Conservation (phyloP, 2,329 filamentous ascomycete genomes). For the Colletotrichum sojae region DNA sequence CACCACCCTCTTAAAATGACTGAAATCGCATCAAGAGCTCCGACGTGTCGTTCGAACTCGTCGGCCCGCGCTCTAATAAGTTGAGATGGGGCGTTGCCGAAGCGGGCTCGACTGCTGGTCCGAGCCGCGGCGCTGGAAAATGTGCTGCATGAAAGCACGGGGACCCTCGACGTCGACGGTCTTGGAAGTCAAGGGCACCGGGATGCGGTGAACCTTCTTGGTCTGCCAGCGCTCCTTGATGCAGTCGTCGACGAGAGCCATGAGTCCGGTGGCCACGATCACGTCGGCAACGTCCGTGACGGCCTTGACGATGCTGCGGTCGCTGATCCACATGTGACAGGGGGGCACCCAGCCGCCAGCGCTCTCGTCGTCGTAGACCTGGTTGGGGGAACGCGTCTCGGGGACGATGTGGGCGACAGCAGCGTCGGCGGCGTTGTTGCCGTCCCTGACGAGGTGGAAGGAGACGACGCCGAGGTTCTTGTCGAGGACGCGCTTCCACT, state of each 20-base stretch:
- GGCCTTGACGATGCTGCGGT: constrained; percentile 76
- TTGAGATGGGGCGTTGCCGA: constrained; percentile 53
- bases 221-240: constrained; percentile 83
- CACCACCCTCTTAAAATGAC: background rate
- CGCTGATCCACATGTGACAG: constrained; percentile 91
- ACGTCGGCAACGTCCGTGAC: constrained; percentile 89
- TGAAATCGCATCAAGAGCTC: background rate
- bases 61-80: constrained; percentile 48
- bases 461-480: constrained; percentile 78
- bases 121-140: constrained; percentile 59
- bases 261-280: constrained; percentile 89
- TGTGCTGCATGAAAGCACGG: constrained; percentile 54
- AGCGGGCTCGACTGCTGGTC: constrained; percentile 55
- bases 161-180: constrained; percentile 50
- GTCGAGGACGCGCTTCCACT: constrained; percentile 83
- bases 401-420: constrained; percentile 89
- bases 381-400: constrained; percentile 78
- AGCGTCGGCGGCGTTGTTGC: constrained; percentile 58
- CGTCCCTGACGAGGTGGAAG: constrained; percentile 83
- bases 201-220: constrained; percentile 58
- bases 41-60: background rate
- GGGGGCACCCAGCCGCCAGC: constrained; percentile 93
- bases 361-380: constrained; percentile 78
- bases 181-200: constrained; percentile 52
- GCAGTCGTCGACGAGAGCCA: constrained; percentile 90